phyloP scores from a whole-genome alignment of 1,139 yeast genomes.

The Taiozyma sp. region DNA sequence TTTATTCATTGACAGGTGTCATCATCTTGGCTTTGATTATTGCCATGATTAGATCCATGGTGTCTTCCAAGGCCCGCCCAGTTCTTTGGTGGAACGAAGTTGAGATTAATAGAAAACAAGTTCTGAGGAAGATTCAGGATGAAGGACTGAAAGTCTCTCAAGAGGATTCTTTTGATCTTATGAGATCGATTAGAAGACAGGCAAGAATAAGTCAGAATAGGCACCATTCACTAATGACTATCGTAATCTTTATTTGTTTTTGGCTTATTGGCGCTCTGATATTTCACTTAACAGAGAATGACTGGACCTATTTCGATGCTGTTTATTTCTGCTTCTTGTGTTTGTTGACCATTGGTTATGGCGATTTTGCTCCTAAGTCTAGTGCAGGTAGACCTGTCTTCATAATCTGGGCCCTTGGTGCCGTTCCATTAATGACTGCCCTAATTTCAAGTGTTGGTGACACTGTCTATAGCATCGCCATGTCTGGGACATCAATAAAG shows the following conservation, averaged over 20 bases:
- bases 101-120: slow-evolving; percentile 33
- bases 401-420: slow-evolving; percentile 71
- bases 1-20: slow-evolving; percentile 66
- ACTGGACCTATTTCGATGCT: slow-evolving; percentile 63
- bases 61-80: slow-evolving; percentile 53
- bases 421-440: slow-evolving; percentile 84
- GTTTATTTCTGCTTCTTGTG: slow-evolving; percentile 73
- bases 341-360: slow-evolving; percentile 79
- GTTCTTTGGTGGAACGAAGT: slow-evolving; percentile 58
- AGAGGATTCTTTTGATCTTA: slow-evolving; percentile 45
- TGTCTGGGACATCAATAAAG: slow-evolving; percentile 17
- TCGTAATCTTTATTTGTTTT: slow-evolving; percentile 46
- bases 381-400: slow-evolving; percentile 69
- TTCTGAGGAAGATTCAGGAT: slow-evolving; percentile 17
- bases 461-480: slow-evolving; percentile 34
- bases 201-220: slow-evolving; percentile 30
- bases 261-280: slow-evolving; percentile 71
- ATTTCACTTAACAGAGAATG: slow-evolving; percentile 46
- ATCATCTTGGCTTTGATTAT: slow-evolving; percentile 67
- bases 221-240: slow-evolving; percentile 35
- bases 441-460: slow-evolving; percentile 71
- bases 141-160: slow-evolving; percentile 26
- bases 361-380: slow-evolving; percentile 60
- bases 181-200: slow-evolving; percentile 40
- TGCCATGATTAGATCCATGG: slow-evolving; percentile 62